These are phyloP conservation scores for Rugonectria rugulosa DNA, from an alignment of 2,329 filamentous ascomycete genomes.

Conservation along the genomic window DNA sequence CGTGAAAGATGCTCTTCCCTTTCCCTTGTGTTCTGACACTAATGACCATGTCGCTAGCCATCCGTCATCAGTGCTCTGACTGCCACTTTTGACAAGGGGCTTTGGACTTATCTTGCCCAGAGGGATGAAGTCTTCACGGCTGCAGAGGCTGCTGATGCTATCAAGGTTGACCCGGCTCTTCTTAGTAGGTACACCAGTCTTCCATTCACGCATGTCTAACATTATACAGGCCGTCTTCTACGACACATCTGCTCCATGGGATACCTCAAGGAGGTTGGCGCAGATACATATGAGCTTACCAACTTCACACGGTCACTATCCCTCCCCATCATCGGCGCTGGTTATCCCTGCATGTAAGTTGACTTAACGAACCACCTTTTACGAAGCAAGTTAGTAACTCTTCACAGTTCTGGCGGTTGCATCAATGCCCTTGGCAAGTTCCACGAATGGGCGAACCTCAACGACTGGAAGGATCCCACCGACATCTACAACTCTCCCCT, in stretches of 20 bases:
- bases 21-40: no score
- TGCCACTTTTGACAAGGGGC: constrained; percentile 45
- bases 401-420: constrained; percentile 20
- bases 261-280: constrained; percentile 45
- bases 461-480: constrained; percentile 41
- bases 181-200: neutral
- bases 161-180: neutral
- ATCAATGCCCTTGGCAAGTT: constrained; percentile 37
- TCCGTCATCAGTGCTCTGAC: constrained; percentile 37
- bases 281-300: constrained; percentile 47
- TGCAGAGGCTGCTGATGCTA: constrained; percentile 40
- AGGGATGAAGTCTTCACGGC: constrained; percentile 42
- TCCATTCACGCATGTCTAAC: neutral
- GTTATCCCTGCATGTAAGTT: constrained; percentile 44
- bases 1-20: neutral
- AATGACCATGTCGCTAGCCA: constrained; percentile 22
- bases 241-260: constrained; percentile 50
- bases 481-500: constrained; percentile 40
- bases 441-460: constrained; percentile 41
- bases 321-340: constrained; percentile 44
- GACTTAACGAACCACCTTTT: accelerated
- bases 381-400: neutral
- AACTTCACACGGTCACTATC: constrained; percentile 48
- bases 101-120: constrained; percentile 45
- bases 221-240: constrained; percentile 41